These are phyloP conservation scores for Aspergillus quadrilineatus DNA, from an alignment of 2,329 filamentous ascomycete genomes.

Conservation along the genomic window DNA sequence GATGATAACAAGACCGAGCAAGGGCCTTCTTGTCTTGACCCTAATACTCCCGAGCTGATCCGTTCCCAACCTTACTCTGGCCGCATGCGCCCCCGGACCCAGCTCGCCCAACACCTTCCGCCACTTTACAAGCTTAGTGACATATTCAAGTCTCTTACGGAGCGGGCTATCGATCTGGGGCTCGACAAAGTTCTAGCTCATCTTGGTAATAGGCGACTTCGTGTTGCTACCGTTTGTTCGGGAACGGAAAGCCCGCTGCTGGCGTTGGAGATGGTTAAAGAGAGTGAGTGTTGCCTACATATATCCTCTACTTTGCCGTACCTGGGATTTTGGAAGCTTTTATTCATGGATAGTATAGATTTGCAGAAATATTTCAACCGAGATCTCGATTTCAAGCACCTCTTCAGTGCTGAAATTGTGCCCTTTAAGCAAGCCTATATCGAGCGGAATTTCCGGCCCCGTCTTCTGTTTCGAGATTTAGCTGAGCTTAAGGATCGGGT, in stretches of 20 bases:
- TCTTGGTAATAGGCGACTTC: slow-evolving; percentile 44
- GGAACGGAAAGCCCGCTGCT: slow-evolving; percentile 74
- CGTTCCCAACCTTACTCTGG: slow-evolving; percentile 18
- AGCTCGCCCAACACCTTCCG: slow-evolving; percentile 24
- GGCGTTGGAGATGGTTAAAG: slow-evolving; percentile 58
- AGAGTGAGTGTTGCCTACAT: slow-evolving; percentile 36
- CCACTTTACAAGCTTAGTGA: slow-evolving; percentile 29
- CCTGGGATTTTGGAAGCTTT: too few relatives aligned
- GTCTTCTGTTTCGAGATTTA: slow-evolving; percentile 59
- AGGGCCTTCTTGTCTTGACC: background rate
- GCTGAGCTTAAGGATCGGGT: slow-evolving; percentile 51
- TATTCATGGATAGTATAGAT: slow-evolving; percentile 15
- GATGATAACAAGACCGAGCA: background rate
- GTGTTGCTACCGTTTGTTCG: slow-evolving; percentile 72
- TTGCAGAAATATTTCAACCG: slow-evolving; percentile 33
- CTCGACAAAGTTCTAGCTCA: slow-evolving; percentile 48
- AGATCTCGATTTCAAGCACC: slow-evolving; percentile 52
- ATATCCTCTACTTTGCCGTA: background rate
- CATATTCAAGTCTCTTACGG: slow-evolving; percentile 30
- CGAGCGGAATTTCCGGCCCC: slow-evolving; percentile 56
- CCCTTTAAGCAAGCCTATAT: slow-evolving; percentile 66
- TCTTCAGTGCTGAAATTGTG: slow-evolving; percentile 65
- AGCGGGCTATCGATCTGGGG: slow-evolving; percentile 23
- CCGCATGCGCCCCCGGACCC: slow-evolving; percentile 5
- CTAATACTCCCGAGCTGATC: slow-evolving; percentile 23